Evolutionary conservation across 2,329 filamentous ascomycete species (phyloP).

Genomic region (Rhinocladiella mackenziei): DNA sequence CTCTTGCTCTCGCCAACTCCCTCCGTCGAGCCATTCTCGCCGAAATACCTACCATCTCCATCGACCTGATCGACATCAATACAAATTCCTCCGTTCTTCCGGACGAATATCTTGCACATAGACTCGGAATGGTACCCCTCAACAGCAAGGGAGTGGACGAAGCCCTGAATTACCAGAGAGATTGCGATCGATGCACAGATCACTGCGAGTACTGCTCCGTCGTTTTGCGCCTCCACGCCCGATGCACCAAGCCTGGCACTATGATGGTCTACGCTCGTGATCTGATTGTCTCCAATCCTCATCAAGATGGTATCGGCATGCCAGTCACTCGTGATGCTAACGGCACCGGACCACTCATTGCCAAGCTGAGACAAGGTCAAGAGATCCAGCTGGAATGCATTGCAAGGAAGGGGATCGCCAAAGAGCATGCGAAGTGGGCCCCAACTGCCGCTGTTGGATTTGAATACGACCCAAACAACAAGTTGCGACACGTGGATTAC

Average conservation of each 20-base stretch:
- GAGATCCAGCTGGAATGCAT: conserved; percentile 87
- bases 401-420: conserved; percentile 96
- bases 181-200: conserved; percentile 86
- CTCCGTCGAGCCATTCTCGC: conserved; percentile 85
- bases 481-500: conserved; percentile 82
- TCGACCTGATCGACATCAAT: conserved; percentile 90
- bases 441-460: conserved; percentile 89
- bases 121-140: conserved; percentile 84
- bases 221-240: conserved; percentile 75
- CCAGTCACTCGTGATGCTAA: conserved; percentile 82
- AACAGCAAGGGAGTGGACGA: conserved; percentile 77
- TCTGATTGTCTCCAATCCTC: conserved; percentile 66
- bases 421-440: conserved; percentile 98
- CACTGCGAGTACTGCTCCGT: conserved; percentile 92
- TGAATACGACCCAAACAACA: conserved; percentile 98
- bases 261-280: conserved; percentile 95
- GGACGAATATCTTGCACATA: conserved; percentile 92
- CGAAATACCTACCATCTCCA: conserved; percentile 90
- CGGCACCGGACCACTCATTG: conserved; percentile 76
- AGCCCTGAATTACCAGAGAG: conserved; percentile 77
- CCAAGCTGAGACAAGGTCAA: conserved; percentile 84
- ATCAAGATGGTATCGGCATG: conserved; percentile 71
- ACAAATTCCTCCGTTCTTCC: conserved; percentile 92
- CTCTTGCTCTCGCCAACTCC: conserved; percentile 88
- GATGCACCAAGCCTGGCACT: conserved; percentile 65